Evolutionary conservation across 1,284 basidiomycete species (phyloP), one percentile per base, ranked within the genome.

Genomic region (Malassezia vespertilionis): DNA sequence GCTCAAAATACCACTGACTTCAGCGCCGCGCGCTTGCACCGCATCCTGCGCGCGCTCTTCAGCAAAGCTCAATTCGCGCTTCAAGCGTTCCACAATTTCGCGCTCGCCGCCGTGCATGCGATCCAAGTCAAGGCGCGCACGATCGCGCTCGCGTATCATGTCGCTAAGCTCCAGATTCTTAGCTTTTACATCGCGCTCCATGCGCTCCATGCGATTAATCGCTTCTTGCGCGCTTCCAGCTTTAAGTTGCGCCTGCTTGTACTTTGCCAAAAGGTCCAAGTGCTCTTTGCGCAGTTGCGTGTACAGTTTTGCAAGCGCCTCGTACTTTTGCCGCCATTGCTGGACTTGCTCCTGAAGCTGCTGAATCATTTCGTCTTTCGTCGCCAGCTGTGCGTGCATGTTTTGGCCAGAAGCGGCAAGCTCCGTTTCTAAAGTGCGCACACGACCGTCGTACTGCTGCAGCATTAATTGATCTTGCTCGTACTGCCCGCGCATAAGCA

Each of bases 81-180:
- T 86, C 38, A 96, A 70, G 14, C 93, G 82, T 57, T 97, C 93
- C 27, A 89, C 73, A 69, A 97, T 93, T 55, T 99, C 93, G 71
- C 90, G 93, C 71, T 97, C 89, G 45, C 62, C 62, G 9, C 86
- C 81, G 74, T 93, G 95, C 71, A 89, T 78, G 31, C 93, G 79
- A 71, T 99, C 93, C n/a, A 96, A 76, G 60, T 99, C 93, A 68
- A 95, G 96, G 33, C 93, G 77, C 24, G 91, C 89, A 52, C 91
- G 79, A 71, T 99, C 93, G 30, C 93, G 81, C 73, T 97, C 93
- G 43, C 91, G 81, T 61, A 99, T 85, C 93, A 99, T 97, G 70
- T 97, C 93, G 22, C 91, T 91, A 26, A 99, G 76, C 72, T 97
- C 93, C 46, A 99, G 75, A 70, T 96, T 99, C 79, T 99, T 99